Base-by-base conservation (phyloP, 1,284 basidiomycete species). In the Irpex sp. region DNA sequence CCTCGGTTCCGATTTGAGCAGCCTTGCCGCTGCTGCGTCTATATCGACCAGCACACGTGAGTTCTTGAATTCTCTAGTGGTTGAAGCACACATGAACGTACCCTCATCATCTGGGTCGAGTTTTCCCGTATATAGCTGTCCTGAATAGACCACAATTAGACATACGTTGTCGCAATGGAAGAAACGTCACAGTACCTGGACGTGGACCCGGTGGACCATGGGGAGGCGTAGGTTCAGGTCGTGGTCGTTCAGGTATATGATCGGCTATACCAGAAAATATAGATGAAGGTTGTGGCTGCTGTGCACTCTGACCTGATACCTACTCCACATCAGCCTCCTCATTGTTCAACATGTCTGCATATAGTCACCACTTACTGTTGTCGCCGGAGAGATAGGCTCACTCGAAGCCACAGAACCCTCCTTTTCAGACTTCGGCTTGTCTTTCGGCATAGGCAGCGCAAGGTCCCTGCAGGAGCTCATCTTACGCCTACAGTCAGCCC, bases 31-130 rank as follows among this genome's bases (percentile, higher is more conserved):
- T 34, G 26, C 19, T 11, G 54, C 9, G 9, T 56, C 54, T 56
- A 17, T 8, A 52, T 3, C 2, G 3, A 52, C 2, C 8, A 21
- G 3, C 48, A 31, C 8, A 31, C 17, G 31, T 17, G 4, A 57
- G 2, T 9, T 4, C 34, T 11, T 7, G 6, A 3, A 31, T 57
- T 26, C 13, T 36, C 15, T 58, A n/a, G 15, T n/a, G 13, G 31
- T 21, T 36, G 15, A 56, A 34, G 51, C 19, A 13, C 48, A 6
- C 9, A 21, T 40, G 6, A 4, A 40, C 62, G 4, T 2, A 72
- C 72, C 71, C 67, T 71, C 64, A 31, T 71, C 69, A 58, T 71
- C 72, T 15, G 72, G 71, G 64, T 73, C 72, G 36, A 57, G 49
- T 58, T 73, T 72, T 56, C 60, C 62, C n/a, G 65, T 58, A 26